Evolutionary conservation across 2,329 filamentous ascomycete genomes (phyloP).

Genomic region (Diaporthe humulicola): DNA sequence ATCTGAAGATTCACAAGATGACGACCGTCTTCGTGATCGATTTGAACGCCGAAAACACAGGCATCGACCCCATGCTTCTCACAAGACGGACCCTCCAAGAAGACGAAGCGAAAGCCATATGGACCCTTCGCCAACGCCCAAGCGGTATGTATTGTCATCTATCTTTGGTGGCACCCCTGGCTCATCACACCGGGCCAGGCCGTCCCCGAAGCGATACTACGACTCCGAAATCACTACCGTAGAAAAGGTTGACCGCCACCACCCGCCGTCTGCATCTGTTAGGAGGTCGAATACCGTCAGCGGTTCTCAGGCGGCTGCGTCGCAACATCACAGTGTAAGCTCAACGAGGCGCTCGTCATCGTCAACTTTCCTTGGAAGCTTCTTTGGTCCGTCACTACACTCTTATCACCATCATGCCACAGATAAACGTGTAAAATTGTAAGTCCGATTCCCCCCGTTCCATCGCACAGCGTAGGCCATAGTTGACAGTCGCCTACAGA

Average conservation of each 20-base stretch:
- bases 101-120: conserved; percentile 44
- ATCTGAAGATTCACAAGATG: conserved; percentile 31
- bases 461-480: conserved; percentile 29
- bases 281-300: conserved; percentile 51
- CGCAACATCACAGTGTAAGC: conserved; percentile 50
- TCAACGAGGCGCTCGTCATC: conserved; percentile 54
- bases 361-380: conserved; percentile 50
- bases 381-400: conserved; percentile 46
- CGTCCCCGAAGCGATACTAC: conserved; percentile 44
- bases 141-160: conserved; percentile 46
- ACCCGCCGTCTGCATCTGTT: conserved; percentile 46
- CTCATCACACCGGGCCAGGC: conserved; percentile 38
- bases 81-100: conserved; percentile 43
- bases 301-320: conserved; percentile 51
- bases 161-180: conserved; percentile 18
- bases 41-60: conserved; percentile 40
- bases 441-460: conserved; percentile 36
- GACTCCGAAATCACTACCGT: conserved; percentile 49
- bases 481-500: conserved; percentile 55
- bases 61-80: conserved; percentile 45
- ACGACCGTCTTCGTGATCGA: conserved; percentile 36
- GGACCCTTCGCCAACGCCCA: conserved; percentile 45
- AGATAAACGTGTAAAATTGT: conserved; percentile 45
- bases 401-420: conserved; percentile 40
- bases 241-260: conserved; percentile 44